Percentiles rank a stretch among this genome's conserved stretches.
Evolutionary conservation across 2,329 filamentous ascomycete species (phyloP).

Genomic region (Basipetospora chlamydospora): DNA sequence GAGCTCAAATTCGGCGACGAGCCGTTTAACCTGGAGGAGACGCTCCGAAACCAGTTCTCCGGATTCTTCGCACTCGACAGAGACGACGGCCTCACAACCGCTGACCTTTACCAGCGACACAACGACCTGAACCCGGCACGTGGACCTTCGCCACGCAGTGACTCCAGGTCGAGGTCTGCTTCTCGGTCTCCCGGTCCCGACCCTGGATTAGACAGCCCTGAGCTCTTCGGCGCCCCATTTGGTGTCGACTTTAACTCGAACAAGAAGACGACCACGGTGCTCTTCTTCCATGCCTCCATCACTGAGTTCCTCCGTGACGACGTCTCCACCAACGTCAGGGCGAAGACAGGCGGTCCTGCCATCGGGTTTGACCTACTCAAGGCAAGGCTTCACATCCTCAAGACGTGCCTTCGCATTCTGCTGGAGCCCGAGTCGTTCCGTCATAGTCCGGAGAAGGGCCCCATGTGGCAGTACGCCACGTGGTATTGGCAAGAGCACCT

Average conservation of each 20-base stretch:
- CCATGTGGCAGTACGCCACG: slow-evolving; percentile 21
- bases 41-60: slow-evolving; percentile 26
- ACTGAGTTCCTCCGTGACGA: slow-evolving; percentile 23
- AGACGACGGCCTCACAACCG: slow-evolving; percentile 27
- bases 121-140: not conserved
- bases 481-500: slow-evolving; percentile 32
- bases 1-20: slow-evolving; percentile 26
- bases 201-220: slow-evolving; percentile 10
- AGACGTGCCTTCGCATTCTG: slow-evolving; percentile 25
- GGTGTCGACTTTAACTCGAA: slow-evolving; percentile 27
- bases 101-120: slow-evolving; percentile 14
- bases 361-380: slow-evolving; percentile 20
- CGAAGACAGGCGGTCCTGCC: slow-evolving; percentile 8
- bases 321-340: slow-evolving; percentile 10
- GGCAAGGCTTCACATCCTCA: slow-evolving; percentile 22
- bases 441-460: not conserved
- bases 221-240: slow-evolving; percentile 15
- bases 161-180: not conserved
- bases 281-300: slow-evolving; percentile 25
- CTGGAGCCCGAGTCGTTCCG: slow-evolving; percentile 12
- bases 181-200: slow-evolving; percentile 10
- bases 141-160: not conserved
- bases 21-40: slow-evolving; percentile 25
- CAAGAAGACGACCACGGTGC: slow-evolving; percentile 22
- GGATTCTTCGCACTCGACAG: slow-evolving; percentile 31